Conservation (phyloP, 1,284 basidiomycete genomes). For the Trichosporon sp. region DNA sequence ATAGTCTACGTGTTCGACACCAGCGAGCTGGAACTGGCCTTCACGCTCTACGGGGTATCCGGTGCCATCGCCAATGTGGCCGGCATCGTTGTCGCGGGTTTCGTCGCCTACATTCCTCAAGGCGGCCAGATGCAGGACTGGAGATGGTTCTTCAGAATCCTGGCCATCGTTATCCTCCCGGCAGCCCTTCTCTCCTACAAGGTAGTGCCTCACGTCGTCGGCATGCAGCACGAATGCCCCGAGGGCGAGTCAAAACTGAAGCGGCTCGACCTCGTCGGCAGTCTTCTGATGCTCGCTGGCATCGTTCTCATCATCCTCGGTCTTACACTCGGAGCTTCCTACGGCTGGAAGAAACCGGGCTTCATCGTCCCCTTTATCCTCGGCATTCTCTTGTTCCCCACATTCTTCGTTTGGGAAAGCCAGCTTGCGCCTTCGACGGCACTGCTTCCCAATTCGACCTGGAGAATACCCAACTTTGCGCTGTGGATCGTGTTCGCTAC, state of each 20-base stretch:
- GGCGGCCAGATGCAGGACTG: conserved; percentile 45
- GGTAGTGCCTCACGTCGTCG: neutral
- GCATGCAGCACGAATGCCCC: neutral
- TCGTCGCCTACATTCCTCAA: conserved; percentile 47
- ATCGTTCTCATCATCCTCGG: conserved; percentile 52
- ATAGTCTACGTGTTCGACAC: conserved; percentile 41
- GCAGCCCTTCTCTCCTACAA: neutral
- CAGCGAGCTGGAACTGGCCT: conserved; percentile 36
- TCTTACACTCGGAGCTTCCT: conserved; percentile 49
- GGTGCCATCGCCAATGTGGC: conserved; percentile 43
- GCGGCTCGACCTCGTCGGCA: conserved; percentile 49
- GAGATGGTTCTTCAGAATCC: conserved; percentile 54
- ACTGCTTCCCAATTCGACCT: conserved; percentile 45
- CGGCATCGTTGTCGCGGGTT: conserved; percentile 41
- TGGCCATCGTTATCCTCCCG: conserved; percentile 36
- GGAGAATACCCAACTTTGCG: conserved; percentile 52
- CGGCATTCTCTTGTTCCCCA: conserved; percentile 41
- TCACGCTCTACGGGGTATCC: conserved; percentile 44
- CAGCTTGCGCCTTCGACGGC: conserved; percentile 42
- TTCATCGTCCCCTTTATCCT: conserved; percentile 55
- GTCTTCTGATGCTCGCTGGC: conserved; percentile 42
- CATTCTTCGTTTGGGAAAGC: conserved; percentile 46
- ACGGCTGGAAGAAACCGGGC: conserved; percentile 47
- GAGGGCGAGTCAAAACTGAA: conserved; percentile 33
- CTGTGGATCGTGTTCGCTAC: conserved; percentile 45